Evolutionary conservation across 108 stramenopile species (phyloP).

Genomic region (Pseudonitzschia delicatissima): DNA sequence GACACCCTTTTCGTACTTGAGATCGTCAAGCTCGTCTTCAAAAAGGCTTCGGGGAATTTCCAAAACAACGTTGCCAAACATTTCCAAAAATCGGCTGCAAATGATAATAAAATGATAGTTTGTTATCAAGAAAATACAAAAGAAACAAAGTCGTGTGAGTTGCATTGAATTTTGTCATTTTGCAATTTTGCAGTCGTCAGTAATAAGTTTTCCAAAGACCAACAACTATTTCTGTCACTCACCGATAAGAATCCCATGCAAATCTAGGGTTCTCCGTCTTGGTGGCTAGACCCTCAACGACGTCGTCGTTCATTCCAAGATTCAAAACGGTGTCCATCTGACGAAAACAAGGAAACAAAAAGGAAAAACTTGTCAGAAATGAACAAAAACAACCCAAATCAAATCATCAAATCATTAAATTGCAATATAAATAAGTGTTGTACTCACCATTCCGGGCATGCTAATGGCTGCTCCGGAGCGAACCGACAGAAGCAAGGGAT

Average conservation of each 20-base stretch:
- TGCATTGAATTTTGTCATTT: neutral
- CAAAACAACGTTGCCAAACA: conserved; percentile 83
- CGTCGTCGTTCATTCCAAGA: conserved; percentile 80
- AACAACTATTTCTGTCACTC: too few relatives aligned
- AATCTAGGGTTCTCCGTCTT: conserved; percentile 70
- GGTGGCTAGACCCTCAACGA: conserved; percentile 67
- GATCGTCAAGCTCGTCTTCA: conserved; percentile 63
- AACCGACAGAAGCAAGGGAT: conserved; percentile 67
- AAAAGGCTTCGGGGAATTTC: conserved; percentile 71
- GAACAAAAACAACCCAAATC: neutral
- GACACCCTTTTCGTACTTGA: conserved; percentile 53
- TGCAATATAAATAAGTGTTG: conserved; percentile 53
- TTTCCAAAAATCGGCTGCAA: conserved; percentile 75
- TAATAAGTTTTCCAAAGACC: too few relatives aligned
- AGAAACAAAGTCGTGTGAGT: neutral
- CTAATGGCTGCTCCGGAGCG: conserved; percentile 63
- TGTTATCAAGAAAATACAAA: neutral
- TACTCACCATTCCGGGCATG: conserved; percentile 75
- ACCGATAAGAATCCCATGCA: conserved; percentile 75
- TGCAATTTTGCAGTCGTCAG: too few relatives aligned
- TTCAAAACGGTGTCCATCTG: conserved; percentile 79
- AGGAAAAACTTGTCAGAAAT: neutral
- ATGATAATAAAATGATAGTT: neutral
- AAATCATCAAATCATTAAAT: conserved; percentile 3
- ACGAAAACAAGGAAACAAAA: conserved; percentile 10